Base-by-base conservation (phyloP, 2,329 filamentous ascomycete genomes). In the Colletotrichum lentis region DNA sequence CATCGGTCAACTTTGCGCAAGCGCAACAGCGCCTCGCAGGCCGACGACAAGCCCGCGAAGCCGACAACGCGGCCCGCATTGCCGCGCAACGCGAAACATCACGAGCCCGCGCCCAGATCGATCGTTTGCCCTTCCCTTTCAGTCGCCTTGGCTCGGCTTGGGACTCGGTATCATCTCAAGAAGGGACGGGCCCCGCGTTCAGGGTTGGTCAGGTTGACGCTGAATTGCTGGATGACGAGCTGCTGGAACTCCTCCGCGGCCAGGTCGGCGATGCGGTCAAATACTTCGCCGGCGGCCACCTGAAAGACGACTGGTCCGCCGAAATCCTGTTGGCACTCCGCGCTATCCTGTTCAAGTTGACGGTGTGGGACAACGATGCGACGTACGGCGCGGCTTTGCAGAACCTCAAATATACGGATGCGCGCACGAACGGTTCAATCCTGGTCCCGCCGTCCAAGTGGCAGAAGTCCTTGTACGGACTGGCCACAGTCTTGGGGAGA, bases 181-280 rank as follows among this genome's bases (percentile, higher is more conserved):
- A 94, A 75, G 93, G 93, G 52, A 95, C 92, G 27, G 84, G 89
- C 18, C 95, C 96, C 5, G 90, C 92, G 12, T 97, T 97, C 77
- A 90, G 96, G 62, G 96, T 99, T 35, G 94, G 95, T 35, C 96
- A 99, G 80, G 93, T 98, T 50, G 96, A 99, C 78, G 94, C 96
- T 44, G 96, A 98, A 78, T 84, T 99, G 57, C 85, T 99, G 20
- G 96, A 99, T 78, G 93, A 97, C 76, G 96, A 98, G 81, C 84
- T 99, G 53, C 84, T 98, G 27, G 87, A 88, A n/a, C 85, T 98
- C 71, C 83, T 99, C 67, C 94, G 92, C 76, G 88, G 86, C 6
- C 95, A 99, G 79, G 93, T 96, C 39, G 91, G 89, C 72, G 93
- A 97, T 72, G 96, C 90, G 14, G 82, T 98, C 67, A 96, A 94